Evolutionary conservation across 2,329 filamentous ascomycete species (phyloP).

Genomic region (Leptographium lundbergii): DNA sequence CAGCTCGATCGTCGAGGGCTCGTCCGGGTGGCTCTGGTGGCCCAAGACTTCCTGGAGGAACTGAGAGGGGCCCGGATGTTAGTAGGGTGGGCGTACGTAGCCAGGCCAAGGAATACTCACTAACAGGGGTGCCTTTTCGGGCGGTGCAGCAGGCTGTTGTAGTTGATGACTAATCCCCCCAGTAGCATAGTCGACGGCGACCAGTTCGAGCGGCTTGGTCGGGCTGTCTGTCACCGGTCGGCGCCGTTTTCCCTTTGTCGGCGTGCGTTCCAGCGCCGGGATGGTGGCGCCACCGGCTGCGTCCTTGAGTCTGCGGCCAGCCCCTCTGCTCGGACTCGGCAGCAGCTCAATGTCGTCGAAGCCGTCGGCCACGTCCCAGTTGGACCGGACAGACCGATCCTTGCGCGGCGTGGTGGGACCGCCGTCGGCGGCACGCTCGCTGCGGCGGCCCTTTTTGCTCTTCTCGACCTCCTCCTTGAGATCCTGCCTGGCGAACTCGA

Average conservation of each 20-base stretch:
- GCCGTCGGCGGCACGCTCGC: slow-evolving; percentile 17
- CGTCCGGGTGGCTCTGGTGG: slow-evolving; percentile 41
- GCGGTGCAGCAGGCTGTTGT: neutral
- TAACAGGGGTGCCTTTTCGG: slow-evolving; percentile 26
- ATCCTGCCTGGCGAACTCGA: slow-evolving; percentile 62
- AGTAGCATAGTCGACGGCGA: slow-evolving; percentile 14
- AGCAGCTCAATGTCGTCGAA: slow-evolving; percentile 57
- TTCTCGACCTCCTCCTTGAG: slow-evolving; percentile 46
- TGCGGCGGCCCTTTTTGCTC: slow-evolving; percentile 22
- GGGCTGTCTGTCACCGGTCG: slow-evolving; percentile 54
- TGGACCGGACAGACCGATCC: slow-evolving; percentile 24
- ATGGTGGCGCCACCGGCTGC: slow-evolving; percentile 27
- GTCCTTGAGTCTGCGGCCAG: slow-evolving; percentile 23
- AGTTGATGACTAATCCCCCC: neutral
- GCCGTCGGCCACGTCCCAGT: slow-evolving; percentile 55
- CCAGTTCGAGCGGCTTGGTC: slow-evolving; percentile 43
- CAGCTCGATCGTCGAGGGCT: slow-evolving; percentile 53
- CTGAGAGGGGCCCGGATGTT: no score
- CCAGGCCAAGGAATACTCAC: slow-evolving; percentile 19
- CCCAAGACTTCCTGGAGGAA: slow-evolving; percentile 52
- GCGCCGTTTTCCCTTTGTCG: slow-evolving; percentile 60
- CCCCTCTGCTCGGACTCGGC: slow-evolving; percentile 39
- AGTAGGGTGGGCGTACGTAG: neutral
- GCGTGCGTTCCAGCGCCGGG: slow-evolving; percentile 40
- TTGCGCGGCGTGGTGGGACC: slow-evolving; percentile 43